Evolutionary conservation across 2,329 filamentous ascomycete species (phyloP).

Genomic region (Venturia effusa): DNA sequence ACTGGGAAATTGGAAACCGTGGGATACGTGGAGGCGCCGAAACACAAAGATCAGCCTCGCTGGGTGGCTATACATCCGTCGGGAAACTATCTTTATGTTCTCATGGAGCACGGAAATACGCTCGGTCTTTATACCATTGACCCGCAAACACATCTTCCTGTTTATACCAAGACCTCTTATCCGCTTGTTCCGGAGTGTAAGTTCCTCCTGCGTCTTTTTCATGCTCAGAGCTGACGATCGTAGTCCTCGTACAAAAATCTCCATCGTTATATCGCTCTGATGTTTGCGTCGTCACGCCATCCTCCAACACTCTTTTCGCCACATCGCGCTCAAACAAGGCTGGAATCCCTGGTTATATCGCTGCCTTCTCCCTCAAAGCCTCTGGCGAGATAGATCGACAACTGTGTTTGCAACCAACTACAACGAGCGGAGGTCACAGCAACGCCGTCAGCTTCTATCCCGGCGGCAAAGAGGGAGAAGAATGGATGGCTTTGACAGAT

Average conservation of each 20-base stretch:
- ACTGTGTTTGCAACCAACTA: conserved; percentile 72
- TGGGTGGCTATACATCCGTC: conserved; percentile 79
- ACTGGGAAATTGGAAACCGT: conserved; percentile 56
- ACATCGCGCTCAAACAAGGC: conserved; percentile 70
- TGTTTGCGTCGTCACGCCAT: conserved; percentile 63
- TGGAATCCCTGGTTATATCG: conserved; percentile 69
- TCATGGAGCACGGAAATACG: conserved; percentile 85
- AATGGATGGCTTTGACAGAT: conserved; percentile 83
- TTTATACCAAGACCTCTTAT: conserved; percentile 66
- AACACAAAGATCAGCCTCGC: conserved; percentile 64
- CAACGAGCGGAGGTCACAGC: conserved; percentile 77
- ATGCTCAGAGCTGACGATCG: background rate
- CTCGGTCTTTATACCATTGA: conserved; percentile 76
- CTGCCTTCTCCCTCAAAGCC: conserved; percentile 61
- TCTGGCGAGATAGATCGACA: conserved; percentile 65
- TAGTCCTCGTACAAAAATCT: conserved; percentile 31
- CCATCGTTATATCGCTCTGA: conserved; percentile 68
- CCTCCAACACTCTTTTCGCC: conserved; percentile 68
- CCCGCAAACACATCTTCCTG: conserved; percentile 58
- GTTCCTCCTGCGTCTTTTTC: background rate
- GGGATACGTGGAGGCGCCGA: conserved; percentile 61
- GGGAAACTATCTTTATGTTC: conserved; percentile 68
- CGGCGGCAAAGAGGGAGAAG: conserved; percentile 83
- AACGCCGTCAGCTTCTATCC: conserved; percentile 79
- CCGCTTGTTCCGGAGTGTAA: conserved; percentile 71